Base-by-base conservation (phyloP, 495 filamentous ascomycete genomes). In the Zalerion maritima region DNA sequence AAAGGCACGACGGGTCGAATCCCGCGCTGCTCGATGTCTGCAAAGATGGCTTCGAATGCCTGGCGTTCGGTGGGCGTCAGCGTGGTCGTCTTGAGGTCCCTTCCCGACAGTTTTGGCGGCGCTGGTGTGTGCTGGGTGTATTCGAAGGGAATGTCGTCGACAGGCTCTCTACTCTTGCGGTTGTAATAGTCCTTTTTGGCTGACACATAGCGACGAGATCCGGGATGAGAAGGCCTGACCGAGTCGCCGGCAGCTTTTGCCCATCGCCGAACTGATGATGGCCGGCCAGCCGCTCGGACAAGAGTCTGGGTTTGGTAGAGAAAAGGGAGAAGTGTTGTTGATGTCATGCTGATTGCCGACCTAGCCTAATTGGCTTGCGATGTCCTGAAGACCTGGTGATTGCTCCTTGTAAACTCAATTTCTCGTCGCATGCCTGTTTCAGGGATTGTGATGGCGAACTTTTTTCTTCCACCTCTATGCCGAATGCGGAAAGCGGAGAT, bases 241-340 rank as follows among this genome's bases (percentile, higher is more conserved):
- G 2, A 20, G 17, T 14, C 16, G 23, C 21, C 14, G 32, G 14
- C 17, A 28, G 11, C 5, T 29, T 24, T 25, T 24, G 25, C 21
- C 6, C 36, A 36, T 11, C 35, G 30, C 10, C 39, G 41, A 6
- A 50, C 35, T 17, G 32, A 24, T 30, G 28, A 40, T 26, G 35
- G 24, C 27, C 35, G 24, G 16, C 34, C 14, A 14, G n/a, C n/a
- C 7, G 50, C 27, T 28, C 49, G 48, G 29, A 57, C 54, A 5
- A 80, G 55, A 0, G 75, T 78, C 32, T 58, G 58, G n/a, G 78
- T 81, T 31, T 77, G 71, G 46, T 81, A 83, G 5, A 85, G 64
- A 27, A 83, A 80, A 0, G 76, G 70, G 8, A 67, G 44, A 4
- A 68, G 36, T 2, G 58, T 57, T 1, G 52, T 50, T 11, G 47